A percentile compares a stretch with the other conserved stretches of the same genome.
These are phyloP conservation scores for Exserohilum rostratum DNA, from an alignment of 2,329 filamentous ascomycete genomes.

Conservation along the genomic window DNA sequence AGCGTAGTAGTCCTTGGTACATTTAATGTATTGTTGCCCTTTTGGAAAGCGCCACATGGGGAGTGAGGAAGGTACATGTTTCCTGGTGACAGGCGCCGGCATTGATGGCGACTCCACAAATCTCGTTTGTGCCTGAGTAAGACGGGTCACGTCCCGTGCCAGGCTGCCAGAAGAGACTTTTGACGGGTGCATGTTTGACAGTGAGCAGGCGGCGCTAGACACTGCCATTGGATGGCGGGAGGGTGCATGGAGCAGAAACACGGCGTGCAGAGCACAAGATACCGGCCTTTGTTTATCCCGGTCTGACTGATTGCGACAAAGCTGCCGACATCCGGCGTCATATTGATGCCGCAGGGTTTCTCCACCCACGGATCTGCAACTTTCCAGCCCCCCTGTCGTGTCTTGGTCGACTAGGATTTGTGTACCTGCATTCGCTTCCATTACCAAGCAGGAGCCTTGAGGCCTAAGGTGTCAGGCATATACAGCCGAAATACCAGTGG, in stretches of 20 bases:
- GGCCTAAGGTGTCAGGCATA: slow-evolving; percentile 25
- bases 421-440: slow-evolving; percentile 30
- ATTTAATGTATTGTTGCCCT: slow-evolving; percentile 37
- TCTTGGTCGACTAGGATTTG: slow-evolving; percentile 14
- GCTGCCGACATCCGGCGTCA: slow-evolving; percentile 29
- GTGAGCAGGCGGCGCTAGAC: slow-evolving; percentile 1
- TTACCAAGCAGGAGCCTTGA: slow-evolving; percentile 9
- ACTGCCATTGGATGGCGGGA: slow-evolving; percentile 3
- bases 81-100: slow-evolving; percentile 22
- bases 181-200: slow-evolving; percentile 4
- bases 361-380: slow-evolving; percentile 32
- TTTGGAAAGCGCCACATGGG: slow-evolving; percentile 12
- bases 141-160: background rate
- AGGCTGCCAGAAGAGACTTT: background rate
- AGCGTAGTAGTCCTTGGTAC: slow-evolving; percentile 32
- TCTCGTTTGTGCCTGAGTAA: slow-evolving; percentile 18
- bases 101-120: slow-evolving; percentile 18
- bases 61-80: slow-evolving; percentile 21
- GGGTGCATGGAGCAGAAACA: slow-evolving; percentile 13
- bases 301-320: slow-evolving; percentile 18
- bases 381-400: slow-evolving; percentile 18
- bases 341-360: slow-evolving; percentile 16
- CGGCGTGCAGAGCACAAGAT: background rate
- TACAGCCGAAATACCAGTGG: slow-evolving; percentile 30
- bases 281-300: slow-evolving; percentile 32